A percentile compares a stretch with the other conserved stretches of the same genome.
phyloP scores from a whole-genome alignment of 2,329 filamentous ascomycete species.

The Penicillium sp. region DNA sequence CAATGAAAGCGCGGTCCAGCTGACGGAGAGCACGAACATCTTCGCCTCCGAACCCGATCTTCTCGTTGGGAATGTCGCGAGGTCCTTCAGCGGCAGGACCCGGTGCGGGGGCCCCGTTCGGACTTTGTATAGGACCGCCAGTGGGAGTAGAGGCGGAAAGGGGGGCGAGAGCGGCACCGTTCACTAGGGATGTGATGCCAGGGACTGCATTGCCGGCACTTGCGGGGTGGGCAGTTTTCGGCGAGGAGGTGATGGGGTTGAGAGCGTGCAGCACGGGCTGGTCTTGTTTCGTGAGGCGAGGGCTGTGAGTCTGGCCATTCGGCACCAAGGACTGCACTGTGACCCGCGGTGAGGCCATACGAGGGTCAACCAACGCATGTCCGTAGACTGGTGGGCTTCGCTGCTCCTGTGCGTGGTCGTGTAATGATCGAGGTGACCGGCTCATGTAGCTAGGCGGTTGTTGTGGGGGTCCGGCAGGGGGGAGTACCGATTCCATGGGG shows the following conservation, averaged over 20 bases:
- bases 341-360: constrained; percentile 38
- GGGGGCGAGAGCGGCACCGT: constrained; percentile 34
- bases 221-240: constrained; percentile 27
- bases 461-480: constrained; percentile 25
- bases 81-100: constrained; percentile 41
- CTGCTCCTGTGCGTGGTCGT: constrained; percentile 30
- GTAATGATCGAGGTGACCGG: constrained; percentile 30
- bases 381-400: constrained; percentile 34
- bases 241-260: constrained; percentile 19
- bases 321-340: constrained; percentile 24
- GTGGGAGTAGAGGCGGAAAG: constrained; percentile 28
- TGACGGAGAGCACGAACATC: constrained; percentile 67
- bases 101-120: constrained; percentile 9
- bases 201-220: constrained; percentile 51
- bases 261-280: constrained; percentile 19
- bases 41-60: constrained; percentile 60
- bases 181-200: constrained; percentile 54
- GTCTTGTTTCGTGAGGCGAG: constrained; percentile 29
- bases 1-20: constrained; percentile 58
- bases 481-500: constrained; percentile 31
- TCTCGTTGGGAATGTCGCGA: constrained; percentile 59
- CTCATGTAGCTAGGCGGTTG: constrained; percentile 25
- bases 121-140: constrained; percentile 19
- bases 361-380: constrained; percentile 31
- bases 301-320: constrained; percentile 29